Conservation (phyloP, 192 early-diverging fungal species). For the Coemansia sp. region DNA sequence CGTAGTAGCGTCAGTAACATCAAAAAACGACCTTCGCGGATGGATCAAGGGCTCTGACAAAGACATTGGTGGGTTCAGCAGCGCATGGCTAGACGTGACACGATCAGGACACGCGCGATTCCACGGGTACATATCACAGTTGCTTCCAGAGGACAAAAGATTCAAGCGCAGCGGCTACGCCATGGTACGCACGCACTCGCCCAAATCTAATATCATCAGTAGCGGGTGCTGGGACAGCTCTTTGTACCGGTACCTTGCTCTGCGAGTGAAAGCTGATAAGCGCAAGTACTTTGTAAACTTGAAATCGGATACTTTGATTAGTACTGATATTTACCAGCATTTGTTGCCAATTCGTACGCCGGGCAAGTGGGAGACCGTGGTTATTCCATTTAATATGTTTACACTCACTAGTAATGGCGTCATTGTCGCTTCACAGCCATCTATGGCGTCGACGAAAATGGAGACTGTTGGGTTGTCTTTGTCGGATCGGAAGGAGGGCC, state of each 20-base stretch:
- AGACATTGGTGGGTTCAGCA: constrained; percentile 86
- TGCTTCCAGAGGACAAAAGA: constrained; percentile 72
- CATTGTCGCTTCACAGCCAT: constrained; percentile 81
- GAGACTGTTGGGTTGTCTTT: constrained; percentile 91
- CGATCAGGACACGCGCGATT: constrained; percentile 67
- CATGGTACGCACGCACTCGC: constrained; percentile 80
- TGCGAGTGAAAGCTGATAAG: constrained; percentile 79
- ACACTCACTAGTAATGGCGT: constrained; percentile 88
- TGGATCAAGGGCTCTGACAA: constrained; percentile 89
- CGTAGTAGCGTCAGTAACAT: constrained; percentile 68
- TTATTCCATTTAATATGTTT: constrained; percentile 94
- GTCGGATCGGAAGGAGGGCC: constrained; percentile 77
- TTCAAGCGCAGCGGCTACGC: constrained; percentile 89
- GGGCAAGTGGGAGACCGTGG: constrained; percentile 89
- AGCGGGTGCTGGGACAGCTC: constrained; percentile 83
- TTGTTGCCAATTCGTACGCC: constrained; percentile 83
- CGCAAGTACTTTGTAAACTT: constrained; percentile 93
- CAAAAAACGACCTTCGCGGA: constrained; percentile 64
- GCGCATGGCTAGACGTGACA: constrained; percentile 77
- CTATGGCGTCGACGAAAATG: constrained; percentile 83
- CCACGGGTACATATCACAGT: constrained; percentile 79
- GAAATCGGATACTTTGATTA: constrained; percentile 81
- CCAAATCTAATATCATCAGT: constrained; percentile 70
- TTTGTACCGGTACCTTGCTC: constrained; percentile 80
- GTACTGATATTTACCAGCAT: constrained; percentile 92